Percentiles rank a stretch among this genome's conserved stretches.
phyloP scores from a whole-genome alignment of 331 rosid genomes.

The Malus hybrid region DNA sequence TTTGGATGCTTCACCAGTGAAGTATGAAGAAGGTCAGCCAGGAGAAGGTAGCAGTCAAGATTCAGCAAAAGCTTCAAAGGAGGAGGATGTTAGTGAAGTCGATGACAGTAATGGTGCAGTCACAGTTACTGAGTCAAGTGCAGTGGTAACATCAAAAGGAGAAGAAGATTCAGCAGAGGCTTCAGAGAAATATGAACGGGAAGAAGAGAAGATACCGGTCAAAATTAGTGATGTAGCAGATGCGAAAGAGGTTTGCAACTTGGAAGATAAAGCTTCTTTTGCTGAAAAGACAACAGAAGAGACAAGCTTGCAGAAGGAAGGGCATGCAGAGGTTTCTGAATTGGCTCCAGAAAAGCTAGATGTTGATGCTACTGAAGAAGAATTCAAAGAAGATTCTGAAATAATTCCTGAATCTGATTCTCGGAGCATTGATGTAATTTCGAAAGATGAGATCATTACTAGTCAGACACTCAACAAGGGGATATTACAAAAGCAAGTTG shows the following conservation, averaged over 20 bases:
- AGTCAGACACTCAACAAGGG: not conserved
- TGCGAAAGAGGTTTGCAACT: not conserved
- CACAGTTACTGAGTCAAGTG: no score
- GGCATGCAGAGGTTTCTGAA: not conserved
- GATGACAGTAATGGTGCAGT: not conserved
- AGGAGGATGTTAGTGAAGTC: slow-evolving; percentile 1
- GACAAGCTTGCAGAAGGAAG: slow-evolving; percentile 10
- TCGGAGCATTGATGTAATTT: not conserved
- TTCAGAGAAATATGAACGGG: no score
- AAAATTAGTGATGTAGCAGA: not conserved
- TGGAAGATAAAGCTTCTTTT: not conserved
- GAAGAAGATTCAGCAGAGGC: not conserved
- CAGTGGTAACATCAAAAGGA: no score
- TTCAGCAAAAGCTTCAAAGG: not conserved
- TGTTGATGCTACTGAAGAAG: not conserved
- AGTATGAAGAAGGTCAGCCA: slow-evolving; percentile 3
- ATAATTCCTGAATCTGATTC: not conserved
- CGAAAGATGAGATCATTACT: not conserved
- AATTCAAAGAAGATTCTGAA: not conserved
- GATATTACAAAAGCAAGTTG: slow-evolving; percentile 1
- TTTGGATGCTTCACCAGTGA: not conserved
- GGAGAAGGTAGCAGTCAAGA: not conserved
- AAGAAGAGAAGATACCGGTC: not conserved
- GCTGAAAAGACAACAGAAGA: not conserved
- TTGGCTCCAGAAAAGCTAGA: not conserved